phyloP scores from a whole-genome alignment of 1,139 yeast genomes.

The Geotrichum reessii region DNA sequence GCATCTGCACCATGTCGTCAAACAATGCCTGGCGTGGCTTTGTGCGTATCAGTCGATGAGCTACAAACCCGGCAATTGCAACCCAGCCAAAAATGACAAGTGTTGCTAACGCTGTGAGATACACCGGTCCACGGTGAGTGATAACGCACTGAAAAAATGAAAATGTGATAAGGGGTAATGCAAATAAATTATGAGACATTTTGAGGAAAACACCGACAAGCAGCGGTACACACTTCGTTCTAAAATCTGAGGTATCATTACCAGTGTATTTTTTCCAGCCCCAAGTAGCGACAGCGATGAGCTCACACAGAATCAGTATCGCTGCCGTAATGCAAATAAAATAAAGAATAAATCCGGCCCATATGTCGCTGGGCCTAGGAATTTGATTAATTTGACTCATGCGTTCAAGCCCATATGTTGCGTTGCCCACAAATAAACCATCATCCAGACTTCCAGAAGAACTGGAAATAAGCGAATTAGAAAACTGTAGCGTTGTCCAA shows the following conservation, averaged over 20 bases:
- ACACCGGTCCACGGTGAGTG: constrained; percentile 20
- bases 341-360: constrained; percentile 37
- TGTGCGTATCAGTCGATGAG: constrained; percentile 22
- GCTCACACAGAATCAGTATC: constrained; percentile 16
- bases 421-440: constrained; percentile 26
- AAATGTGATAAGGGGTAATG: constrained; percentile 33
- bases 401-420: constrained; percentile 29
- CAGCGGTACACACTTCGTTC: constrained; percentile 24
- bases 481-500: constrained; percentile 38
- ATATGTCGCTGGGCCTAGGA: constrained; percentile 30
- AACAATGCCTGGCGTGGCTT: constrained; percentile 23
- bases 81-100: constrained; percentile 30
- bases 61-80: constrained; percentile 23
- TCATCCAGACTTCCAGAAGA: constrained; percentile 19
- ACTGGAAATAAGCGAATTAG: constrained; percentile 3
- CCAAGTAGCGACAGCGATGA: constrained; percentile 20
- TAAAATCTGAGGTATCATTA: constrained; percentile 19
- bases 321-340: constrained; percentile 27
- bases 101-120: constrained; percentile 31
- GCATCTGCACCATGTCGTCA: constrained; percentile 30
- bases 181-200: constrained; percentile 28
- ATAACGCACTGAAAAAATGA: constrained; percentile 34
- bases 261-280: constrained; percentile 18
- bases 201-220: constrained; percentile 30
- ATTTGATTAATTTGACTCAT: constrained; percentile 29